phyloP scores from a whole-genome alignment of 2,329 filamentous ascomycete genomes.

The Aspergillus aculeatus region DNA sequence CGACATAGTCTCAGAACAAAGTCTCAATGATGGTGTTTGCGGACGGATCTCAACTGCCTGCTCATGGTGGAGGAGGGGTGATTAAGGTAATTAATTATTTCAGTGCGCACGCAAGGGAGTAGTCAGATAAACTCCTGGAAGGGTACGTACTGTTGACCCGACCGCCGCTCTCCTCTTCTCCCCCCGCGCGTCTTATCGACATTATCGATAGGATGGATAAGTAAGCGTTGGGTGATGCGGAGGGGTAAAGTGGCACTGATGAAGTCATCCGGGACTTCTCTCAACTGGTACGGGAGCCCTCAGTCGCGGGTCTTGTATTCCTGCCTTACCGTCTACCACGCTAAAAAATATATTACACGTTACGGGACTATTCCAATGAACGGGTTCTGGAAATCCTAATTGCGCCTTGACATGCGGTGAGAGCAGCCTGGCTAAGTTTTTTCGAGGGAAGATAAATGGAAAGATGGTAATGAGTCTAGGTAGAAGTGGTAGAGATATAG shows the following conservation, averaged over 20 bases:
- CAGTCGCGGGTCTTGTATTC: background rate
- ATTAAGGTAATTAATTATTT: constrained; percentile 14
- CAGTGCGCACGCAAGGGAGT: constrained; percentile 23
- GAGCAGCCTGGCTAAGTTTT: background rate
- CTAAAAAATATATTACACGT: background rate
- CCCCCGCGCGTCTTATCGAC: constrained; percentile 22
- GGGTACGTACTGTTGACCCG: constrained; percentile 7
- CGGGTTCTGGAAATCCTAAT: background rate
- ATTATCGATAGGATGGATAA: constrained; percentile 19
- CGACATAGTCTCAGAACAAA: no score
- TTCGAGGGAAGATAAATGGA: no score
- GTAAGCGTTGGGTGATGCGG: background rate
- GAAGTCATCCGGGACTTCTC: background rate
- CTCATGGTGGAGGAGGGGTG: background rate
- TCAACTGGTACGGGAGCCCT: background rate
- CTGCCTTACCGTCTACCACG: background rate
- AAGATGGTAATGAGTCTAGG: no score
- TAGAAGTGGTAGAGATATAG: no score
- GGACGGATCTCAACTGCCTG: background rate
- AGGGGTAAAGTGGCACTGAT: background rate
- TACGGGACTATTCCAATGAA: background rate
- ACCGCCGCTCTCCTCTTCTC: constrained; percentile 5
- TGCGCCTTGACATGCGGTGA: background rate
- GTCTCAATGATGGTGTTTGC: no score
- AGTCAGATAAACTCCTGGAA: constrained; percentile 5